Evolutionary conservation across 108 stramenopile genomes (phyloP).

Genomic region (Pseudonitzschia pungens): DNA sequence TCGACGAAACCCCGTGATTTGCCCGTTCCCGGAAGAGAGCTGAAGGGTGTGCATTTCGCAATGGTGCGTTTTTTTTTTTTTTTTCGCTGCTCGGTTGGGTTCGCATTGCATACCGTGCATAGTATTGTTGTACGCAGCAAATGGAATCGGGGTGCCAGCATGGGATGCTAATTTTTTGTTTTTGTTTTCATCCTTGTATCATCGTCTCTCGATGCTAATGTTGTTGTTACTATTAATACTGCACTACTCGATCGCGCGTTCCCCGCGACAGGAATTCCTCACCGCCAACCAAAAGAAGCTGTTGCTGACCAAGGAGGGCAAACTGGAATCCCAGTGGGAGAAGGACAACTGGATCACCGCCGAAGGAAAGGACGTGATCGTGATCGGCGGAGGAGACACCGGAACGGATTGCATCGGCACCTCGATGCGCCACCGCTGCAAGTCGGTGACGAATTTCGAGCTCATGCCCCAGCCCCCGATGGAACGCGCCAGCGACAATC

Average conservation of each 20-base stretch:
- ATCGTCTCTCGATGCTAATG: slow-evolving; percentile 2
- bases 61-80: slow-evolving; percentile 82
- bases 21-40: slow-evolving; percentile 91
- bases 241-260: too few relatives aligned
- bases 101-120: too few relatives aligned
- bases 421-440: slow-evolving; percentile 97
- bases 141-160: background rate
- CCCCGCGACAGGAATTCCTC: slow-evolving; percentile 78
- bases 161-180: slow-evolving; percentile 7
- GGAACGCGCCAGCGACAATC: slow-evolving; percentile 90
- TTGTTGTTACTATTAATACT: slow-evolving; percentile 8
- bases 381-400: slow-evolving; percentile 97
- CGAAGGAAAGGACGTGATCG: slow-evolving; percentile 97
- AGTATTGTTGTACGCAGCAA: too few relatives aligned
- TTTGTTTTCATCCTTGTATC: too few relatives aligned
- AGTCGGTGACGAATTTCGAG: slow-evolving; percentile 95
- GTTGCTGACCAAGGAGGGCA: slow-evolving; percentile 92
- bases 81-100: too few relatives aligned
- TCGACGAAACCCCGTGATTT: slow-evolving; percentile 95
- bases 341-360: slow-evolving; percentile 92
- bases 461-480: slow-evolving; percentile 93
- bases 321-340: slow-evolving; percentile 91
- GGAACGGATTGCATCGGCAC: slow-evolving; percentile 99
- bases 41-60: slow-evolving; percentile 91
- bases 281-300: slow-evolving; percentile 96